These are phyloP conservation scores for Stagonosporopsis chrysanthemi DNA, from an alignment of 2,329 filamentous ascomycete genomes.

Conservation along the genomic window DNA sequence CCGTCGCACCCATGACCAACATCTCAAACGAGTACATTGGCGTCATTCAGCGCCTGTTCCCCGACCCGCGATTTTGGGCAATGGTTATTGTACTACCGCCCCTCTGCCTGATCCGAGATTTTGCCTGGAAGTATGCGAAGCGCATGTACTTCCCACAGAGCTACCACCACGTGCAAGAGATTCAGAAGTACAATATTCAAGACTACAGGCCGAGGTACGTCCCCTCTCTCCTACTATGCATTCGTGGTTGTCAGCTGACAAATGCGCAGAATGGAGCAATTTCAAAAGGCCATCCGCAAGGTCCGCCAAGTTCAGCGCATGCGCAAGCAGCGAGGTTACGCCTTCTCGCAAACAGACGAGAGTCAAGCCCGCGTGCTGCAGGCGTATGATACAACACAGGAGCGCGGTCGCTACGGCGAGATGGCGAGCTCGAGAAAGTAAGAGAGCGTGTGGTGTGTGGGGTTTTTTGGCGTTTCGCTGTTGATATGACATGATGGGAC, in stretches of 20 bases:
- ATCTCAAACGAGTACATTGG: constrained; percentile 87
- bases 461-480: not conserved
- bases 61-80: constrained; percentile 86
- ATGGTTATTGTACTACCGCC: constrained; percentile 82
- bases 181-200: constrained; percentile 99
- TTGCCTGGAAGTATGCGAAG: constrained; percentile 97
- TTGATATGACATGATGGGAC: constrained; percentile 7
- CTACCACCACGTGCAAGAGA: constrained; percentile 99
- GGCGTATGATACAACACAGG: constrained; percentile 95
- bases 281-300: constrained; percentile 99
- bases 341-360: constrained; percentile 97
- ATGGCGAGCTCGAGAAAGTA: constrained; percentile 72
- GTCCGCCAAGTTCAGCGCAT: constrained; percentile 98
- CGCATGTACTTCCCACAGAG: constrained; percentile 96
- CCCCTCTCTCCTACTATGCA: too few relatives aligned
- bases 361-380: constrained; percentile 93
- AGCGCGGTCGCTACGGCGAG: constrained; percentile 91
- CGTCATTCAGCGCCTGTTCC: constrained; percentile 80
- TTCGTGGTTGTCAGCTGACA: not conserved
- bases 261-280: constrained; percentile 87
- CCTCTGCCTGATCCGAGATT: constrained; percentile 85
- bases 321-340: constrained; percentile 98
- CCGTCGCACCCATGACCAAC: constrained; percentile 79
- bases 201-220: constrained; percentile 92
- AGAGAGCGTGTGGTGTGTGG: not conserved